These are phyloP conservation scores for Cymbidium sinense DNA, from an alignment of 106 monocot species.

Conservation along the genomic window DNA sequence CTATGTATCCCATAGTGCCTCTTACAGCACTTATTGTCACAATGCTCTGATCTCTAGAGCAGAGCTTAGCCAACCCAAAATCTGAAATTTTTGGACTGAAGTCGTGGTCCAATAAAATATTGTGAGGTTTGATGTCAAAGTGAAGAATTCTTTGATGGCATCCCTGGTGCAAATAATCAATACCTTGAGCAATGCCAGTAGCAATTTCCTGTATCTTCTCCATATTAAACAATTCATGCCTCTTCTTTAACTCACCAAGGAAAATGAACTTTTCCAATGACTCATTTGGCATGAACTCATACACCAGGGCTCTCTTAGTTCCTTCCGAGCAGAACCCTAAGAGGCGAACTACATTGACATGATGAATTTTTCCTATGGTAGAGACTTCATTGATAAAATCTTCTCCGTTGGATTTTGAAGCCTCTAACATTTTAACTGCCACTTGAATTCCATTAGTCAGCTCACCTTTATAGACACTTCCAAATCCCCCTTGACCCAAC, in stretches of 20 bases:
- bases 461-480: slow-evolving; percentile 18
- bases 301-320: too few relatives aligned
- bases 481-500: slow-evolving; percentile 12
- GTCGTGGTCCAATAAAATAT: slow-evolving; percentile 17
- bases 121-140: too few relatives aligned
- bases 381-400: slow-evolving; percentile 14
- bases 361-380: slow-evolving; percentile 15
- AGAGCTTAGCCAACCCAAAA: too few relatives aligned
- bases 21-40: too few relatives aligned
- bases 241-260: not conserved
- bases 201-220: too few relatives aligned
- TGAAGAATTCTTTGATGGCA: slow-evolving; percentile 10
- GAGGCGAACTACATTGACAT: slow-evolving; percentile 5
- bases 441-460: slow-evolving; percentile 11
- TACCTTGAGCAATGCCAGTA: slow-evolving; percentile 3
- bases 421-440: slow-evolving; percentile 7
- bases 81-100: slow-evolving; percentile 10
- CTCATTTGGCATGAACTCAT: too few relatives aligned
- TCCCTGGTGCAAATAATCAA: slow-evolving; percentile 12
- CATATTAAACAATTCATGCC: not conserved
- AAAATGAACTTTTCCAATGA: slow-evolving; percentile 14
- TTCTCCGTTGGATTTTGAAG: not conserved
- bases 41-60: too few relatives aligned
- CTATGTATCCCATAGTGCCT: too few relatives aligned
- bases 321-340: too few relatives aligned